A percentile compares a stretch with the other conserved stretches of the same genome.
Conservation (phyloP, 2,329 filamentous ascomycete genomes). For the Dothideomycetes sp. region DNA sequence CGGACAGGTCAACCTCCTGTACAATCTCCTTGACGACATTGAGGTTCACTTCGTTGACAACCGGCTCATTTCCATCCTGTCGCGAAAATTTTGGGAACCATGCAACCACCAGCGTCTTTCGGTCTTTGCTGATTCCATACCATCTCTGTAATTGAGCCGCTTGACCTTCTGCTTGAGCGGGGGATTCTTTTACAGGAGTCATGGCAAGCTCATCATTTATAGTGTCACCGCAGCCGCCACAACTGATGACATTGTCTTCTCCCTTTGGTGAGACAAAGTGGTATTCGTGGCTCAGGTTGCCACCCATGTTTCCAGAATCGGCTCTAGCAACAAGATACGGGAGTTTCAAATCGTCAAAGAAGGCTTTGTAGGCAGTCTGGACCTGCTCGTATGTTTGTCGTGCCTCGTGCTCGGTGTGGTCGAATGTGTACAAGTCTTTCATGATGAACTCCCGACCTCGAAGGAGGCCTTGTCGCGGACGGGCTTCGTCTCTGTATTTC, state of each 20-base stretch:
- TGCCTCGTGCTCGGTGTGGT: constrained; percentile 55
- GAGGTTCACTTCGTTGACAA: constrained; percentile 36
- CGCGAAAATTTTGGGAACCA: constrained; percentile 43
- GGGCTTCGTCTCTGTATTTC: constrained; percentile 88
- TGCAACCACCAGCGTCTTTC: constrained; percentile 55
- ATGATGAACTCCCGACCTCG: constrained; percentile 87
- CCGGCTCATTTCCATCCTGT: constrained; percentile 8
- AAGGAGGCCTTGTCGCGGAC: constrained; percentile 78
- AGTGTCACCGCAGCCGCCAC: constrained; percentile 60
- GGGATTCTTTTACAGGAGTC: background rate
- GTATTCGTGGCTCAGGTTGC: constrained; percentile 87
- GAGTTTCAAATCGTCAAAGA: constrained; percentile 75
- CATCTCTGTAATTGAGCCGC: constrained; percentile 31
- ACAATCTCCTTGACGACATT: constrained; percentile 56
- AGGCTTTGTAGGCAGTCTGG: constrained; percentile 57
- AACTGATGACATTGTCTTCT: constrained; percentile 76
- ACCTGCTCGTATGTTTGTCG: constrained; percentile 71
- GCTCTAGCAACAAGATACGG: constrained; percentile 79
- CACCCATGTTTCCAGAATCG: constrained; percentile 93
- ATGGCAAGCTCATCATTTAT: constrained; percentile 72
- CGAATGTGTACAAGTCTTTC: constrained; percentile 98
- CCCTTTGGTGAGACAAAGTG: constrained; percentile 71
- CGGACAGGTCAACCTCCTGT: constrained; percentile 58
- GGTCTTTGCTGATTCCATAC: constrained; percentile 57
- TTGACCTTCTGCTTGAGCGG: background rate